Base-by-base conservation (phyloP, 2,329 filamentous ascomycete genomes). In the Furcasterigmium sp. region DNA sequence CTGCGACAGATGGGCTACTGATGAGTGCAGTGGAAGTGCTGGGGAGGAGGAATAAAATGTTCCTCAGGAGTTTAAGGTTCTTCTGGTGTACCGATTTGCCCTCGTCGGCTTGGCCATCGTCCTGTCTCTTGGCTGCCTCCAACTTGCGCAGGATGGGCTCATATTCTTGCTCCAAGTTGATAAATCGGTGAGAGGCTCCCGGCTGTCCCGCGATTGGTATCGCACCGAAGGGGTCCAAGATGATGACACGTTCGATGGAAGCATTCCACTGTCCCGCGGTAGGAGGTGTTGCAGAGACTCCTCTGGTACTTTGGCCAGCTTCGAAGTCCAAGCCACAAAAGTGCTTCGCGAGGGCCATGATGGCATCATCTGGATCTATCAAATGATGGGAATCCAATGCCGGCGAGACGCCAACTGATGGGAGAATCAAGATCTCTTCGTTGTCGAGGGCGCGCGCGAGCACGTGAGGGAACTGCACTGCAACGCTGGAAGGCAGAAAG, bases 91-190 rank as follows among this genome's bases (percentile, higher is more conserved):
- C 17, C 14, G 38, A 41, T n/a, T 44, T 42, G 29, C 41, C 21
- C 5, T 37, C 26, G 32, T 44, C 30, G 11, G 41, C 15, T 10
- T 34, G 36, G 38, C 21, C 34, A 26, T 25, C 43, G 37, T 32
- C 43, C 37, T 18, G 38, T 35, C 5, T 38, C 39, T 17, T 34
- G 41, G n/a, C n/a, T n/a, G 10, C 41, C 36, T 32, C 41, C 43
- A 13, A 42, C 56, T 20, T 95, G 70, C 51, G 89, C 47, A 79
- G 73, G 39, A 95, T 84, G 20, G 76, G 68, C 2, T 78, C 70
- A 52, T 86, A 95, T 59, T 98, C 91, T 57, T 97, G 90, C 57
- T 94, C 86, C 44, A 98, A 75, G 54, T 98, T 98, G 58, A 98
- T 79, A 58, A 96, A 97, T 28, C 68, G 57, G 43, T 71, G 68